Percentiles rank a stretch among this genome's conserved stretches.
Evolutionary conservation across 192 early-diverging fungal genomes (phyloP).

Genomic region (Gaertneriomyces semiglobifer): DNA sequence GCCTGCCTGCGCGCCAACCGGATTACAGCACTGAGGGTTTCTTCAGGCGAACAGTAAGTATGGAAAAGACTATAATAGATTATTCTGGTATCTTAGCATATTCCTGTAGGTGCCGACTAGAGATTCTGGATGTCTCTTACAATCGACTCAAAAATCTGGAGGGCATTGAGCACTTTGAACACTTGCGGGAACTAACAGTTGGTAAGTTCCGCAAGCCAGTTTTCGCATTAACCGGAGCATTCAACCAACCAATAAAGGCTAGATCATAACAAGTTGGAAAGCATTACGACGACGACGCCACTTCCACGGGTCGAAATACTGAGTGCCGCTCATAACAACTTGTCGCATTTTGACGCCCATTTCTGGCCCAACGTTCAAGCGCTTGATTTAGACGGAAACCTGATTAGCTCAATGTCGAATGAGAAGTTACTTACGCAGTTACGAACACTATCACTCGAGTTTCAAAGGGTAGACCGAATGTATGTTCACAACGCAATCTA

Average conservation of each 20-base stretch:
- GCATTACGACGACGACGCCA: neutral
- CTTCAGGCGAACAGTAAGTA: too few species aligned
- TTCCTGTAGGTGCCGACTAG: slow-evolving; percentile 3
- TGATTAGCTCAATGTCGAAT: neutral
- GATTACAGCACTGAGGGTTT: neutral
- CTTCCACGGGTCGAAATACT: slow-evolving; percentile 18
- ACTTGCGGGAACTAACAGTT: slow-evolving; percentile 14
- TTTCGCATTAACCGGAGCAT: neutral
- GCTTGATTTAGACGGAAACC: slow-evolving; percentile 24
- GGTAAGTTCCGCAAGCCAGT: slow-evolving; percentile 16
- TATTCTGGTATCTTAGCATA: too few species aligned
- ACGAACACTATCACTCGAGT: slow-evolving; percentile 15
- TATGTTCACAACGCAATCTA: neutral
- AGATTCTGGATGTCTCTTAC: slow-evolving; percentile 27
- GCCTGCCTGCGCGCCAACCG: slow-evolving; percentile 16
- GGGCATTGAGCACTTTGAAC: slow-evolving; percentile 11
- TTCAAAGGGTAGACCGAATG: slow-evolving; percentile 11
- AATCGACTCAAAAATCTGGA: slow-evolving; percentile 13
- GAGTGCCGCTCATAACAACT: slow-evolving; percentile 13
- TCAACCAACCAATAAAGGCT: neutral
- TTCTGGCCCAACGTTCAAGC: slow-evolving; percentile 7
- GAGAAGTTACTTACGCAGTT: slow-evolving; percentile 13
- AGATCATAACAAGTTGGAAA: slow-evolving; percentile 21
- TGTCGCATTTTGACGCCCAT: slow-evolving; percentile 13
- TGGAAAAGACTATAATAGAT: too few species aligned